Conservation (phyloP, 2,329 filamentous ascomycete species). For the Botrytis tulipae region DNA sequence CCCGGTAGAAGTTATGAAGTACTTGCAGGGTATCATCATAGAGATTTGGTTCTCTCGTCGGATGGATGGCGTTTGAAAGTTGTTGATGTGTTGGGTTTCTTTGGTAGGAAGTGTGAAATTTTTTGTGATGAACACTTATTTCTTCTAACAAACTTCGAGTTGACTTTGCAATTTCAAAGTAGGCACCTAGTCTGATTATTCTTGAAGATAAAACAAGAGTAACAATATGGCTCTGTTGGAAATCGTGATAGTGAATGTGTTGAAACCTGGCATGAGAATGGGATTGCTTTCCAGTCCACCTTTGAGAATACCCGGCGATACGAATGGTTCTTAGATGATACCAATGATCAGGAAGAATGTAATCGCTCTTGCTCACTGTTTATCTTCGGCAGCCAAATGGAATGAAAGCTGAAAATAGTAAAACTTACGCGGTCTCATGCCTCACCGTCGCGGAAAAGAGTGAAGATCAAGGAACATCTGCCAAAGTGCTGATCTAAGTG, state of each 20-base stretch:
- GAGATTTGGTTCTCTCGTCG: not conserved
- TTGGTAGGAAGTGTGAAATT: not conserved
- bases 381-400: not conserved
- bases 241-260: not conserved
- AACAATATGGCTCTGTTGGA: not conserved
- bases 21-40: not conserved
- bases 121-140: not conserved
- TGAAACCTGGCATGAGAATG: not conserved
- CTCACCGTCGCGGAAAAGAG: not conserved
- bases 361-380: not conserved
- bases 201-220: not conserved
- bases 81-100: not conserved
- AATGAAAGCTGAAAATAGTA: not conserved
- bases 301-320: not conserved
- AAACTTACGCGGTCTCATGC: not conserved
- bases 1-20: not conserved
- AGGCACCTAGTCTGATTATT: not conserved
- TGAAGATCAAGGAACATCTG: not conserved
- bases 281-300: not conserved
- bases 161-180: not conserved
- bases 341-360: not conserved
- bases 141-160: not conserved
- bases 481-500: not conserved
- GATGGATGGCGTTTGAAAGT: not conserved
- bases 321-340: not conserved